Evolutionary conservation across 139 green algal genomes (phyloP).

Genomic region (Micractinium sp.): DNA sequence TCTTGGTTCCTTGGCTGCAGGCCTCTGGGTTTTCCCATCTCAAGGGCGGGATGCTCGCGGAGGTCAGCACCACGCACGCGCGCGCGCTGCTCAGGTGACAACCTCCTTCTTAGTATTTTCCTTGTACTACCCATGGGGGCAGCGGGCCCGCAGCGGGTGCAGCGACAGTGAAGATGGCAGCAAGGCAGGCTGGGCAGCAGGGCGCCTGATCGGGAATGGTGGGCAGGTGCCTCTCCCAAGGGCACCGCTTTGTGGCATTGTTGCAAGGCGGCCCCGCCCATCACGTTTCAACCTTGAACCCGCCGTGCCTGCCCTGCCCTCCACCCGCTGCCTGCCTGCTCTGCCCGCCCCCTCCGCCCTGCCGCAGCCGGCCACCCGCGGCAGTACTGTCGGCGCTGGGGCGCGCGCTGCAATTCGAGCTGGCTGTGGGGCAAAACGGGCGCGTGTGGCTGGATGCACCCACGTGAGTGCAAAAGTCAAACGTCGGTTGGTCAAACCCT

Average conservation of each 20-base stretch:
- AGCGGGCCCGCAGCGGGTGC: too few species aligned
- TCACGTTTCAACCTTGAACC: neutral
- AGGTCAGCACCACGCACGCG: conserved; percentile 40
- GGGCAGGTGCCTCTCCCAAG: too few species aligned
- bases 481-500: too few species aligned
- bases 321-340: neutral
- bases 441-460: conserved; percentile 59
- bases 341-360: neutral
- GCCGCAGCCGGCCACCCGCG: conserved; percentile 26
- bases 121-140: too few species aligned
- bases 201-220: too few species aligned
- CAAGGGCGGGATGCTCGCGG: conserved; percentile 62
- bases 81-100: conserved; percentile 54
- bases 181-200: too few species aligned
- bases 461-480: neutral
- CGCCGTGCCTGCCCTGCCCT: neutral
- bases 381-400: conserved; percentile 68
- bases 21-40: conserved; percentile 74
- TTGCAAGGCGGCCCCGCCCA: too few species aligned
- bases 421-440: conserved; percentile 83
- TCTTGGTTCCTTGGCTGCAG: conserved; percentile 18
- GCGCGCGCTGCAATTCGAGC: conserved; percentile 71
- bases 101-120: too few species aligned
- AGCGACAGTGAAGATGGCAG: too few species aligned
- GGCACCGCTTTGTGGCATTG: too few species aligned